phyloP scores from a whole-genome alignment of 805 yeast genomes.

The Lipomyces anomalus region DNA sequence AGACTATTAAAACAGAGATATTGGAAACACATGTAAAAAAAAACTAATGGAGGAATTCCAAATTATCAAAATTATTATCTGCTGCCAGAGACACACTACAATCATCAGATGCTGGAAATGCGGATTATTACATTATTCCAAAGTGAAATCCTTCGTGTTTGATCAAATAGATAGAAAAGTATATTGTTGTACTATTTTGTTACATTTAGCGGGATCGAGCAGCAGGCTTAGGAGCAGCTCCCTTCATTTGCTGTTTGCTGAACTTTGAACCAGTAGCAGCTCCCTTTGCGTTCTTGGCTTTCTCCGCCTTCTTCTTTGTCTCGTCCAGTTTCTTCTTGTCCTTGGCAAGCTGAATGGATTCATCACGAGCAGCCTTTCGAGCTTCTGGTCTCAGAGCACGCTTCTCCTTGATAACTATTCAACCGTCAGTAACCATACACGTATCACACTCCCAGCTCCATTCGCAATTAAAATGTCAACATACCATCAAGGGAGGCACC shows the following conservation, averaged over 20 bases:
- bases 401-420: constrained; percentile 97
- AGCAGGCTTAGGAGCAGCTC: constrained; percentile 95
- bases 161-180: too few species aligned
- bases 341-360: constrained; percentile 57
- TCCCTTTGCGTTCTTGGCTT: constrained; percentile 58
- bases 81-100: too few species aligned
- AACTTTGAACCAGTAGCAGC: constrained; percentile 56
- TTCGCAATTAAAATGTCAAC: too few species aligned
- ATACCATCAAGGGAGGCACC: constrained; percentile 99
- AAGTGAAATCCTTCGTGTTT: too few species aligned
- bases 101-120: too few species aligned
- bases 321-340: constrained; percentile 71
- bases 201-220: constrained; percentile 87
- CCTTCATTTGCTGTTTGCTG: constrained; percentile 95
- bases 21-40: too few species aligned
- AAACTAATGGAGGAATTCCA: too few species aligned
- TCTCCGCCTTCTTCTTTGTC: constrained; percentile 92
- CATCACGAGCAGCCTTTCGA: constrained; percentile 96
- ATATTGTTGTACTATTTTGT: neutral
- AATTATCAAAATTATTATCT: too few species aligned
- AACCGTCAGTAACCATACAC: neutral
- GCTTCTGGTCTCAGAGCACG: constrained; percentile 93
- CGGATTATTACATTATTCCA: too few species aligned
- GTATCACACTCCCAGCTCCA: neutral
- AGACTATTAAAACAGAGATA: too few species aligned